Evolutionary conservation across 202 grass and related monocot species (phyloP).

Genomic region (Musa balbisiana): DNA sequence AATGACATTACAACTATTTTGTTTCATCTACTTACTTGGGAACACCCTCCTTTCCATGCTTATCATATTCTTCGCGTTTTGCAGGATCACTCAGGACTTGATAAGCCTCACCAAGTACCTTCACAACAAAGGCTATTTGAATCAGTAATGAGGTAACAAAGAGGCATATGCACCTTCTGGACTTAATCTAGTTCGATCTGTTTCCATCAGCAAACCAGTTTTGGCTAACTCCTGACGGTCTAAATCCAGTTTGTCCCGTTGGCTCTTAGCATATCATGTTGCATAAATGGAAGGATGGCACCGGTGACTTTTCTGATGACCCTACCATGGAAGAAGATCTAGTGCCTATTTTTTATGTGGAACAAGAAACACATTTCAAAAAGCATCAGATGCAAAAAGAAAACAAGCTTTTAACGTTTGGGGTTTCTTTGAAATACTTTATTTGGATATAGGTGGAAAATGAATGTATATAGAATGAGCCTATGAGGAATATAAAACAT

Average conservation of each 20-base stretch:
- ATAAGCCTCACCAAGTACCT: conserved; percentile 96
- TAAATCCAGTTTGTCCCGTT: background rate
- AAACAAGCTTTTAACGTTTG: too few relatives aligned
- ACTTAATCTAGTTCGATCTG: background rate
- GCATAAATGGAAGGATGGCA: background rate
- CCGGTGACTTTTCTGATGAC: too few relatives aligned
- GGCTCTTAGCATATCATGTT: background rate
- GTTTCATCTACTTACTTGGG: conserved; percentile 41
- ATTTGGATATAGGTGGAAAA: too few relatives aligned
- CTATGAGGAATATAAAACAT: too few relatives aligned
- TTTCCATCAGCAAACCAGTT: background rate
- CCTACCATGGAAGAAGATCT: too few relatives aligned
- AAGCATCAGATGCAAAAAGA: too few relatives aligned
- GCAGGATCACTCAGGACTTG: conserved; percentile 77
- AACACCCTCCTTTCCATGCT: conserved; percentile 83
- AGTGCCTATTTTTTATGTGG: too few relatives aligned
- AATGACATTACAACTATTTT: background rate
- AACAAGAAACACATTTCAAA: too few relatives aligned
- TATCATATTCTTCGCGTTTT: conserved; percentile 72
- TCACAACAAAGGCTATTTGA: conserved; percentile 10
- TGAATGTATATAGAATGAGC: too few relatives aligned
- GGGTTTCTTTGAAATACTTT: too few relatives aligned
- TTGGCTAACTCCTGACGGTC: background rate
- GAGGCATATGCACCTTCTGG: background rate
- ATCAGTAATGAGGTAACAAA: conserved; percentile 12